These are phyloP conservation scores for Metschnikowia lunata DNA, from an alignment of 805 yeast species.

Conservation along the genomic window DNA sequence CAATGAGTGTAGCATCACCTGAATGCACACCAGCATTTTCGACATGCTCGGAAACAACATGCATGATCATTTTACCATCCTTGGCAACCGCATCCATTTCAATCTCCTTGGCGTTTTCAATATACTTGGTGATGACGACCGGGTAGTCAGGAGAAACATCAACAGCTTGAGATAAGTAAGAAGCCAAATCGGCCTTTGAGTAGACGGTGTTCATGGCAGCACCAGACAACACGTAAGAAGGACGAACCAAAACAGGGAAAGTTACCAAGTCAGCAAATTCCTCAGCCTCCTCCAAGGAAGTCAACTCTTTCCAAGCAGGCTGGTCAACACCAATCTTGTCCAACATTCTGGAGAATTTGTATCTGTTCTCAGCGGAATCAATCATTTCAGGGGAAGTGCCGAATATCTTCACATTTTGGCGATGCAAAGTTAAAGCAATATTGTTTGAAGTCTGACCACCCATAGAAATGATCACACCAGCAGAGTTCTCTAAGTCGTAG, in stretches of 20 bases:
- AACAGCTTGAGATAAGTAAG: constrained; percentile 88
- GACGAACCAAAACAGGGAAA: constrained; percentile 95
- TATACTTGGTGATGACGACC: constrained; percentile 93
- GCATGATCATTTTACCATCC: constrained; percentile 92
- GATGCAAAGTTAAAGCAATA: constrained; percentile 83
- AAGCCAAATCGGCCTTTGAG: constrained; percentile 80
- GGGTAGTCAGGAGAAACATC: constrained; percentile 98
- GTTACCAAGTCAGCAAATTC: constrained; percentile 84
- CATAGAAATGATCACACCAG: constrained; percentile 94
- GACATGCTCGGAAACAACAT: constrained; percentile 96
- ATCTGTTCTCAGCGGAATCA: constrained; percentile 96
- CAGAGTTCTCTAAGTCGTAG: constrained; percentile 83
- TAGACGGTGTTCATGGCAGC: constrained; percentile 99
- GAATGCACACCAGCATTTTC: constrained; percentile 99
- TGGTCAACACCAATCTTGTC: constrained; percentile 96
- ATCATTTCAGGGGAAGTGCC: constrained; percentile 99
- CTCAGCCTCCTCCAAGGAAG: constrained; percentile 90
- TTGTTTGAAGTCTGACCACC: constrained; percentile 99
- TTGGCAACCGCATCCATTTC: constrained; percentile 98
- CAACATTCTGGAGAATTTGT: constrained; percentile 95
- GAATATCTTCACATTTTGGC: constrained; percentile 90
- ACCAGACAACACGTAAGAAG: constrained; percentile 95
- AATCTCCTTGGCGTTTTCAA: constrained; percentile 95
- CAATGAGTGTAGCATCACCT: constrained; percentile 96
- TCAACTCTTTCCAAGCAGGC: constrained; percentile 98